phyloP scores from a whole-genome alignment of 441 rosid genomes.

The Codiaeum variegatum region DNA sequence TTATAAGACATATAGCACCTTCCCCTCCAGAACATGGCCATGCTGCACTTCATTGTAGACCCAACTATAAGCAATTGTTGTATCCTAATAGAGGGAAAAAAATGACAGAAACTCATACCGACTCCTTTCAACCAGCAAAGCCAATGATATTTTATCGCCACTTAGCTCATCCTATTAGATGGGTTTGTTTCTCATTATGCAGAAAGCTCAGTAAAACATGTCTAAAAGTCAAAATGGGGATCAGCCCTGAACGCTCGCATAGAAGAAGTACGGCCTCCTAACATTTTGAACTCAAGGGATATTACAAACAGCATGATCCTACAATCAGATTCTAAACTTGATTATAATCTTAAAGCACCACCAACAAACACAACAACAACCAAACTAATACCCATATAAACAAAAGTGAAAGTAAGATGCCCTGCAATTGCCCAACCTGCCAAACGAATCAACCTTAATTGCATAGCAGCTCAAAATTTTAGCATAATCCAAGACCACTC shows the following conservation, averaged over 20 bases:
- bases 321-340: not conserved
- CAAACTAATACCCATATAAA: not conserved
- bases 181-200: not conserved
- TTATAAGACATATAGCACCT: not conserved
- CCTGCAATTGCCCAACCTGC: not conserved
- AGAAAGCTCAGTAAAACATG: not conserved
- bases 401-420: not conserved
- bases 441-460: not conserved
- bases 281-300: not conserved
- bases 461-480: not conserved
- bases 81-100: not conserved
- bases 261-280: not conserved
- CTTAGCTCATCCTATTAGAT: not conserved
- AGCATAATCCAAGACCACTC: not conserved
- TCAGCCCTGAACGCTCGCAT: not conserved
- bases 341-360: not conserved
- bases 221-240: not conserved
- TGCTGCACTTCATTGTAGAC: not conserved
- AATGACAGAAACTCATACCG: not conserved
- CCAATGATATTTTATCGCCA: not conserved
- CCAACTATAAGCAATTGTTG: not conserved
- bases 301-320: not conserved
- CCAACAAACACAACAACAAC: not conserved
- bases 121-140: not conserved
- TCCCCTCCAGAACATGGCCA: constrained; percentile 4